Conservation (phyloP, 1,139 yeast species). For the Suhomyces maxii region DNA sequence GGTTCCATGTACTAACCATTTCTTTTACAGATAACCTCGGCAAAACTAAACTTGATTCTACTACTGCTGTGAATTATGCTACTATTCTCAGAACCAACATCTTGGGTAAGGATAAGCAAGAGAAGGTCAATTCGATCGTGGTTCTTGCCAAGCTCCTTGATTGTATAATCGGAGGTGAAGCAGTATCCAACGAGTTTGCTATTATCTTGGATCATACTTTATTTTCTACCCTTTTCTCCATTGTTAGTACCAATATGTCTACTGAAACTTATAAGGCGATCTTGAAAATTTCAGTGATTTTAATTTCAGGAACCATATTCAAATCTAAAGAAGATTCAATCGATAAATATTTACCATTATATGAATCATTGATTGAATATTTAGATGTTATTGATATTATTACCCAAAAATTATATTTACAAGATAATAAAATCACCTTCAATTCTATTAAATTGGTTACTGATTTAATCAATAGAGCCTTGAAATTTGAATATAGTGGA, state of each 20-base stretch:
- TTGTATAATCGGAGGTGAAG: slow-evolving; percentile 40
- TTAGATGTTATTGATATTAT: slow-evolving; percentile 45
- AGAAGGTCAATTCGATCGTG: slow-evolving; percentile 53
- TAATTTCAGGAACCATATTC: slow-evolving; percentile 48
- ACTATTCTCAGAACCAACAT: slow-evolving; percentile 38
- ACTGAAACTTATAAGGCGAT: slow-evolving; percentile 53
- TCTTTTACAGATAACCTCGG: slow-evolving; percentile 22
- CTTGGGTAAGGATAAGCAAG: slow-evolving; percentile 50
- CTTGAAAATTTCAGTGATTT: slow-evolving; percentile 43
- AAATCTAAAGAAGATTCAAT: slow-evolving; percentile 33
- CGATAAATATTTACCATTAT: slow-evolving; percentile 41
- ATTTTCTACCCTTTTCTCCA: slow-evolving; percentile 44
- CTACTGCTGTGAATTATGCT: slow-evolving; percentile 40
- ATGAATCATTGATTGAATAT: slow-evolving; percentile 43
- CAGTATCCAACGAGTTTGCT: slow-evolving; percentile 40
- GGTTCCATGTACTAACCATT: slow-evolving; percentile 10
- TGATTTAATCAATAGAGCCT: slow-evolving; percentile 45
- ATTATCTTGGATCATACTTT: slow-evolving; percentile 42
- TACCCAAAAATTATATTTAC: slow-evolving; percentile 41
- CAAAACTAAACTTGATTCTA: slow-evolving; percentile 34
- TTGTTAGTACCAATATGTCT: slow-evolving; percentile 47
- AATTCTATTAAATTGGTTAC: slow-evolving; percentile 49
- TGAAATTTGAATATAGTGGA: slow-evolving; percentile 40
- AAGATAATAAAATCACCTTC: slow-evolving; percentile 46
- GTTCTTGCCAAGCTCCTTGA: slow-evolving; percentile 55